Base-by-base conservation (phyloP, 176 grass and related monocot genomes). In the Phragmites australis region DNA sequence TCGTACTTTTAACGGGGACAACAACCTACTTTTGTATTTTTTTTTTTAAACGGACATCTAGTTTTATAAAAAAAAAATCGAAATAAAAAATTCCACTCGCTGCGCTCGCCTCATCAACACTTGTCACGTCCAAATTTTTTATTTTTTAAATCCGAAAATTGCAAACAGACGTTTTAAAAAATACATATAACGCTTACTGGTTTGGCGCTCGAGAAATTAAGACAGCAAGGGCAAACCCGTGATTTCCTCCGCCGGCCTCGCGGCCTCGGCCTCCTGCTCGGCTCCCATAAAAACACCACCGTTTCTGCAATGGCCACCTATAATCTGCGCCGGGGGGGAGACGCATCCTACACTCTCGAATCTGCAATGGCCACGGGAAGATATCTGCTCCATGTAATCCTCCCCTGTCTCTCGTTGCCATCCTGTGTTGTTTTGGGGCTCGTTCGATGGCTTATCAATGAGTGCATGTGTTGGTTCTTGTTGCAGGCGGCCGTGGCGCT, bases 221-320 rank as follows among this genome's bases (percentile, higher is more conserved):
- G 47, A 27, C 40, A 47, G 61, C 1, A 5, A 10, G 45, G 72
- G 57, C 39, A 71, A 16, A 41, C 5, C 47, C 46, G 44, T 78
- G 47, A 72, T 8, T 31, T 4, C 11, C 25, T 55, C 32, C 63
- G 19, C 34, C 3, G 0, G 56, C 13, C 2, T 54, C 27, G 21
- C 3, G 0, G 56, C 13, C 2, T 54, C 27, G 21, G 22, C 60
- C 19, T 27, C 3, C 21, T 2, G 21, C 26, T 13, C 21, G 1
- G 21, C 26, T 13, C 10, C 70, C 21, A 30, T 74, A 88, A 74
- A 74, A 59, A 41, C 74, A 9, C 75, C 65, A 41, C 74, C 80
- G 42, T 55, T 65, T 56, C 16, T 47, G 43, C 57, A 6, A 32
- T 22, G 37, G 42, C 27, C 56, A 60, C 54, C 54, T 48, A 31